A percentile compares a stretch with the other conserved stretches of the same genome.
phyloP scores from a whole-genome alignment of 2,329 filamentous ascomycete species.

The Monosporascus sp. region DNA sequence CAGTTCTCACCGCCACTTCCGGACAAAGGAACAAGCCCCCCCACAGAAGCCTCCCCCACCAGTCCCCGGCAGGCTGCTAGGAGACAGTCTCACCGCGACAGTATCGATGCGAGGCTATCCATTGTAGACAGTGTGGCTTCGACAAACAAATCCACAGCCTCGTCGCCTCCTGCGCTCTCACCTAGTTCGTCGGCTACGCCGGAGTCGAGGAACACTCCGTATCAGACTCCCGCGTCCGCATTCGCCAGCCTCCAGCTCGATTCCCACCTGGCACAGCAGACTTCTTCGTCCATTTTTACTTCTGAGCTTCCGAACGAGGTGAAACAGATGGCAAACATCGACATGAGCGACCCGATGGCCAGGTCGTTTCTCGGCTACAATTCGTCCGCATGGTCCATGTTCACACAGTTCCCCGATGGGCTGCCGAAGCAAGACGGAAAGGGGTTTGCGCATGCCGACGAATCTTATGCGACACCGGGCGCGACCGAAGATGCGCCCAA shows the following conservation, averaged over 20 bases:
- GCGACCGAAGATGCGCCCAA: neutral
- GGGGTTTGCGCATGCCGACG: neutral
- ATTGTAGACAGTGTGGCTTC: constrained; percentile 7
- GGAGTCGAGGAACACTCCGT: constrained; percentile 17
- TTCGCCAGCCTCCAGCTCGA: constrained; percentile 19
- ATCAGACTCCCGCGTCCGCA: constrained; percentile 22
- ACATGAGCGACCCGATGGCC: constrained; percentile 26
- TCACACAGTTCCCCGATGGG: constrained; percentile 11
- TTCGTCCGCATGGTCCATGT: constrained; percentile 13
- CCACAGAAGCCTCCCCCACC: constrained; percentile 9
- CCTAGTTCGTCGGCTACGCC: constrained; percentile 14
- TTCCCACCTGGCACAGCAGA: constrained; percentile 19
- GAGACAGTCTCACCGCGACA: constrained; percentile 9
- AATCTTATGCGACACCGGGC: neutral
- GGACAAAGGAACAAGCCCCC: constrained; percentile 1
- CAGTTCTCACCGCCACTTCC: constrained; percentile 10
- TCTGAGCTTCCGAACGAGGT: constrained; percentile 36
- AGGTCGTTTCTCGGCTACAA: constrained; percentile 20
- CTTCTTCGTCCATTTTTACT: constrained; percentile 33
- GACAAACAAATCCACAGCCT: constrained; percentile 8
- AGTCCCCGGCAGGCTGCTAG: constrained; percentile 11
- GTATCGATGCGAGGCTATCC: constrained; percentile 11
- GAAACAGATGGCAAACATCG: constrained; percentile 34
- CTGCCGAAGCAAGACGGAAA: neutral
- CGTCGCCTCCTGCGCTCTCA: constrained; percentile 23